A percentile compares a stretch with the other conserved stretches of the same genome.
These are phyloP conservation scores for Capronia coronata DNA, from an alignment of 2,329 filamentous ascomycete genomes.

Conservation along the genomic window DNA sequence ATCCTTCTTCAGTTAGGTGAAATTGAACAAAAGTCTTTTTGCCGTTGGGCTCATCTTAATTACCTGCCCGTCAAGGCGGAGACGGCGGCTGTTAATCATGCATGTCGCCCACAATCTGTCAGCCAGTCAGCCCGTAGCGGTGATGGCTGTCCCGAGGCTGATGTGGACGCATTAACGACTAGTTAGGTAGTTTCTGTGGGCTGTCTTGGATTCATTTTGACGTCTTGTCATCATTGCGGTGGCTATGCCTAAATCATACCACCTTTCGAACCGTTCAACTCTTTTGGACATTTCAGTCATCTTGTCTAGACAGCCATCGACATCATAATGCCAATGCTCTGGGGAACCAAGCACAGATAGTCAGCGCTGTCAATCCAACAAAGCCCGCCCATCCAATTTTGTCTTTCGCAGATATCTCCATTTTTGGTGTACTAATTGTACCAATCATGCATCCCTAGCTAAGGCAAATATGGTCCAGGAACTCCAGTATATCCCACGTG, in stretches of 20 bases:
- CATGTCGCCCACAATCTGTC: background rate
- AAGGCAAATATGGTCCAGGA: background rate
- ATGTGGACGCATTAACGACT: background rate
- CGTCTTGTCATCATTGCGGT: conserved; percentile 2
- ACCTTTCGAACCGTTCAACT: no score
- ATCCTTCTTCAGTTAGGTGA: background rate
- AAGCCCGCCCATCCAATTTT: background rate
- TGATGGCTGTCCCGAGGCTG: background rate
- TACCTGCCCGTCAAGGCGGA: background rate
- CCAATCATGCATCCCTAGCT: no score
- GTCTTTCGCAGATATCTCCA: conserved; percentile 2
- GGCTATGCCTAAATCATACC: conserved; percentile 1
- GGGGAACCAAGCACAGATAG: conserved; percentile 3
- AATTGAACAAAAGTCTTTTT: background rate
- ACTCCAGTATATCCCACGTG: conserved; percentile 3
- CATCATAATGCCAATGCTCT: conserved; percentile 3
- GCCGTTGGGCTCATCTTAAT: background rate
- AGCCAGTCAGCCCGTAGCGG: background rate
- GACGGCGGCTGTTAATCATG: background rate
- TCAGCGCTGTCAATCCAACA: conserved; percentile 3
- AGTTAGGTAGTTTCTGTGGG: background rate
- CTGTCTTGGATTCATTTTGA: conserved; percentile 1
- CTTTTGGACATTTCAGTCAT: background rate
- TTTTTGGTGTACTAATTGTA: conserved; percentile 1
- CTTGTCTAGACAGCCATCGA: conserved; percentile 5